Evolutionary conservation across 768 basidiomycete genomes (phyloP).

Genomic region (Crucibulum laeve): DNA sequence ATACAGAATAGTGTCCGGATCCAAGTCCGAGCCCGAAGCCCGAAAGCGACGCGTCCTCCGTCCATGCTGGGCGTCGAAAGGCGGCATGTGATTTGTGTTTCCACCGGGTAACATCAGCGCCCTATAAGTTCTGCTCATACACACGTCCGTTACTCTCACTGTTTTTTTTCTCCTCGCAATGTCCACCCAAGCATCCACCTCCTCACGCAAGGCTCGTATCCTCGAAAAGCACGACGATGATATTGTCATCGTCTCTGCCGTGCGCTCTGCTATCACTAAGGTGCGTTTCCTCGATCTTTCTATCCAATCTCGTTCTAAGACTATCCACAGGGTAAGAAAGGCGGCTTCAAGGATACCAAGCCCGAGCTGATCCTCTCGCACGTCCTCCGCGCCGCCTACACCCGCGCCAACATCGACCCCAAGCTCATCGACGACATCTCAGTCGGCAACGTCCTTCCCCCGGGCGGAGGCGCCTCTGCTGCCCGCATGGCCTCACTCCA

Average conservation of each 20-base stretch:
- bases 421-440: slow-evolving; percentile 78
- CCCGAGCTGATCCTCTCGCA: slow-evolving; percentile 79
- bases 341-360: slow-evolving; percentile 87
- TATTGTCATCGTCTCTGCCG: slow-evolving; percentile 86
- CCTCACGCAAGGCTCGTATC: slow-evolving; percentile 50
- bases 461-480: slow-evolving; percentile 75
- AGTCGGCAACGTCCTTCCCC: slow-evolving; percentile 86
- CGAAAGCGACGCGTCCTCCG: too few relatives aligned
- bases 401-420: slow-evolving; percentile 68
- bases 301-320: slow-evolving; percentile 2
- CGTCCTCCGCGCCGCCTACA: slow-evolving; percentile 72
- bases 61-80: too few relatives aligned
- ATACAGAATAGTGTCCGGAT: too few relatives aligned
- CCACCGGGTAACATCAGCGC: too few relatives aligned
- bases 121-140: too few relatives aligned
- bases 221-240: slow-evolving; percentile 77
- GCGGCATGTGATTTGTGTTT: too few relatives aligned
- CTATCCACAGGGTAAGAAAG: slow-evolving; percentile 64
- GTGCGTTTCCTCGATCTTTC: slow-evolving; percentile 32
- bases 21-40: too few relatives aligned
- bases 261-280: slow-evolving; percentile 91
- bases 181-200: slow-evolving; percentile 25
- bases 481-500: slow-evolving; percentile 87
- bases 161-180: slow-evolving; percentile 17
- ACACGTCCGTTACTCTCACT: too few relatives aligned